Base-by-base conservation (phyloP, 345 rosid genomes). In the Brassica rapa region DNA sequence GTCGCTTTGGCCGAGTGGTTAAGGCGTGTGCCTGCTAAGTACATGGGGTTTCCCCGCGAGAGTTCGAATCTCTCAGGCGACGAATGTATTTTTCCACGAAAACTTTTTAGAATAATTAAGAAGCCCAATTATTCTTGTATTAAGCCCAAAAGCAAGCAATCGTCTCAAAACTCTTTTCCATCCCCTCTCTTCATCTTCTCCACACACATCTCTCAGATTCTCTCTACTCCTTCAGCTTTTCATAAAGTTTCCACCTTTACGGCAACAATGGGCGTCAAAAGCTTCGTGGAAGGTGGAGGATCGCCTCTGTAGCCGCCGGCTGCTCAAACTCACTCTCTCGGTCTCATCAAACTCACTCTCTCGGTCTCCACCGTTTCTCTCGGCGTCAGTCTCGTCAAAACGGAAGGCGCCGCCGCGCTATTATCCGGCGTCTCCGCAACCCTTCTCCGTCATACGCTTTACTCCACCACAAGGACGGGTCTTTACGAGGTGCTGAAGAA, bases 401-500 rank as follows among this genome's bases (percentile, higher is more conserved):
- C 74, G 10, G 80, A 89, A 82, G 97, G 94, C 27, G 75, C 81
- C 0, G 71, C 85, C n/a, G 93, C 89, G 8, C 77, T 91, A 24
- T 89, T 84, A 86, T 84, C 90, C 67, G 93, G 94, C 57, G 91
- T 91, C n/a, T 91, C 97, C 62, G 94, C 94, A 19, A 88, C 97
- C 23, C 85, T 89, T 8, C 90, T 89, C 83, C 90, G 97, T 0
- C 97, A 91, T 73, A 81, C 89, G 2, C 89, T 91, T 4, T 91
- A 91, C 74, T 91, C 97, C 53, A 86, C 97, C 72, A 91, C 94
- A 24, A 83, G 93, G 10, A 91, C 90, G 97, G 97, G 97, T 3
- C 89, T 91, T 0, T 91, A 91, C 80, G 94, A 90, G 19, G 63
- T 90, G 5, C 76, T 90, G 5, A 90, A 91, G 73, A 86, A 82